Evolutionary conservation across 75 land plant genomes (phyloP), one percentile per base, ranked within the genome.

Genomic region (Cryptomeria japonica): DNA sequence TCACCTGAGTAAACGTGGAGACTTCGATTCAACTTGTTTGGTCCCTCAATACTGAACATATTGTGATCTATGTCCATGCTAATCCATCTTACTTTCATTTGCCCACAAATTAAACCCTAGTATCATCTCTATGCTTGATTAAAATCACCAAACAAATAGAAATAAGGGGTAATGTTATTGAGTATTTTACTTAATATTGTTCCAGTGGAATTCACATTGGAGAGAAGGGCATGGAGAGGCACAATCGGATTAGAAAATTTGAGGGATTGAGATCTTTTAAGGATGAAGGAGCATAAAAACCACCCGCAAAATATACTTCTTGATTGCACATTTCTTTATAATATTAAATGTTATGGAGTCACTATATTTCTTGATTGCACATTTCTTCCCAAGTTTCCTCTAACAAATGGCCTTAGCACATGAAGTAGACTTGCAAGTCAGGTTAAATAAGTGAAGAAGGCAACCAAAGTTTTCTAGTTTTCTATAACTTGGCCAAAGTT

Each of bases 241-340:
- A 68, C 84, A 0, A 61, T 36, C 1, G 96, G 99, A 73, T 93
- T 95, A 7, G 93, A 84, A 88, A 96, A 97, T 0, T 87, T 64
- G 19, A 95, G 41, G 3, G 94, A 85, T 0, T 55, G 13, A 1
- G 97, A 86, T 37, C 91, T 89, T 25, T 78, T 87, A 19, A 92
- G 47, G 28, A 96, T 70, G 88, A 96, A 28, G 99, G 99, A 0
- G 86, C 75, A 6, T 32, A 46, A 86, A 97, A 92, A 5, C 99
- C 99, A 39, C 95, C 98, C 5, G 88, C 39, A 68, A 97, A 97
- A 53, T 93, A 77, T n/a, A 95, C 95, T 46, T 89, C 90, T 53
- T 96, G 83, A 37, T 95, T 96, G 96, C 96, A 78, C 96, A 85
- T 75, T 96, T 92, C 90, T 97, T 97, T 55, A 97, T 87, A 36